Percentiles rank a stretch among this genome's conserved stretches.
These are phyloP conservation scores for Neofusicoccum cordaticola DNA, from an alignment of 2,329 filamentous ascomycete species.

Conservation along the genomic window DNA sequence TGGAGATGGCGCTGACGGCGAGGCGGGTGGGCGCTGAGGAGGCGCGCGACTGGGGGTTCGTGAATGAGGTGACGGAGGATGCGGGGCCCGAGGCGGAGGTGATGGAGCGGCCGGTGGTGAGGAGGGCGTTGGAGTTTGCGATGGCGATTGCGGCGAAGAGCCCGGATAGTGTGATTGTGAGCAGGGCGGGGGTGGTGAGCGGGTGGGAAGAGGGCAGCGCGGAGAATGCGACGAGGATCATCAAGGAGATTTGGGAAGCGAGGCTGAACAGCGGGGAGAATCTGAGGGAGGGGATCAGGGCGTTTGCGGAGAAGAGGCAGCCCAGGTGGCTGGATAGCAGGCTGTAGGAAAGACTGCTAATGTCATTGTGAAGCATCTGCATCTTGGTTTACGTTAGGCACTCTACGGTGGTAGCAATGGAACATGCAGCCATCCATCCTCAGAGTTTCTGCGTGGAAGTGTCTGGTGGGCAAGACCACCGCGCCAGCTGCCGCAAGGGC, in stretches of 20 bases:
- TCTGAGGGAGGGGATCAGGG: neutral
- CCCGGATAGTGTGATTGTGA: constrained; percentile 38
- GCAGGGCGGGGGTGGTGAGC: constrained; percentile 33
- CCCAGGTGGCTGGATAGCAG: neutral
- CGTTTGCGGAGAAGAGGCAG: constrained; percentile 6
- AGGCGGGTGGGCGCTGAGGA: constrained; percentile 23
- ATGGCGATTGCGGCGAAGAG: constrained; percentile 34
- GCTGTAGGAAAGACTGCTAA: neutral
- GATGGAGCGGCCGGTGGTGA: constrained; percentile 22
- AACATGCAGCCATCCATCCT: neutral
- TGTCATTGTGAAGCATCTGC: too few species aligned
- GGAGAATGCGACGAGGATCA: constrained; percentile 28
- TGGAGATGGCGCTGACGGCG: constrained; percentile 28
- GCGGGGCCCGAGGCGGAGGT: neutral
- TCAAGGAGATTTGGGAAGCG: neutral
- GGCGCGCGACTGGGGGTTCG: constrained; percentile 25
- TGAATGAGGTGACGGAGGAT: constrained; percentile 24
- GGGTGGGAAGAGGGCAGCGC: constrained; percentile 35
- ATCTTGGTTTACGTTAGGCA: neutral
- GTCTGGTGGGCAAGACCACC: neutral
- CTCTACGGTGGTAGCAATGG: neutral
- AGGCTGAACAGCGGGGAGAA: neutral
- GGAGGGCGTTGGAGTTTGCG: constrained; percentile 37
- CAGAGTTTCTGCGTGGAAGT: neutral
- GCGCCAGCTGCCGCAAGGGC: neutral